Conservation (phyloP, 345 rosid genomes). For the Salix purpurea region DNA sequence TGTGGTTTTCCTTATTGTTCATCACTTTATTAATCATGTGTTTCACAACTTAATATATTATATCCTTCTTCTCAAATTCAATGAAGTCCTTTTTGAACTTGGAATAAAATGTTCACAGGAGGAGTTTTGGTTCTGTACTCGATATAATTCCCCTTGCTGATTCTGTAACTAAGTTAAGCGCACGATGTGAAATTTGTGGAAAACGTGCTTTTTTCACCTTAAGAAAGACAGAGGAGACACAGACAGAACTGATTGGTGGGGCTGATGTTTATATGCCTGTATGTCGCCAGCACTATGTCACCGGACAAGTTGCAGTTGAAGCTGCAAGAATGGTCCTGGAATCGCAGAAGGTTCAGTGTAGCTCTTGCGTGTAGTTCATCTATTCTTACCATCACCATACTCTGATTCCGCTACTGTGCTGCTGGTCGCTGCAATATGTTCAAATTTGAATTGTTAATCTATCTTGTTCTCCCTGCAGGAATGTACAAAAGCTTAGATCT, state of each 20-base stretch:
- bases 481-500: background rate
- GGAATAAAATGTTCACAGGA: constrained; percentile 30
- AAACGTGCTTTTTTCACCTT: constrained; percentile 64
- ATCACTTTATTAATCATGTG: background rate
- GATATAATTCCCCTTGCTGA: constrained; percentile 77
- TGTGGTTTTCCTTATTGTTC: background rate
- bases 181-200: constrained; percentile 78
- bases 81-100: background rate
- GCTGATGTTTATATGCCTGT: constrained; percentile 86
- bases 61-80: background rate
- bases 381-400: background rate
- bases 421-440: background rate
- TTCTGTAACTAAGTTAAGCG: constrained; percentile 71
- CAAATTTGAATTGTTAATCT: background rate
- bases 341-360: constrained; percentile 38
- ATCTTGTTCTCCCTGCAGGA: background rate
- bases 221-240: constrained; percentile 66
- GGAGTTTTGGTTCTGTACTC: constrained; percentile 80
- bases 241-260: constrained; percentile 70
- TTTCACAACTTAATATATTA: background rate
- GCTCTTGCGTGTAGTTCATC: constrained; percentile 12
- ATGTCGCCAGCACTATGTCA: constrained; percentile 66
- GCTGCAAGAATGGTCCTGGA: constrained; percentile 59
- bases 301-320: constrained; percentile 64
- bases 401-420: background rate